Percentiles rank a stretch among this genome's conserved stretches.
phyloP scores from a whole-genome alignment of 805 yeast species.

The Candida suzukii region DNA sequence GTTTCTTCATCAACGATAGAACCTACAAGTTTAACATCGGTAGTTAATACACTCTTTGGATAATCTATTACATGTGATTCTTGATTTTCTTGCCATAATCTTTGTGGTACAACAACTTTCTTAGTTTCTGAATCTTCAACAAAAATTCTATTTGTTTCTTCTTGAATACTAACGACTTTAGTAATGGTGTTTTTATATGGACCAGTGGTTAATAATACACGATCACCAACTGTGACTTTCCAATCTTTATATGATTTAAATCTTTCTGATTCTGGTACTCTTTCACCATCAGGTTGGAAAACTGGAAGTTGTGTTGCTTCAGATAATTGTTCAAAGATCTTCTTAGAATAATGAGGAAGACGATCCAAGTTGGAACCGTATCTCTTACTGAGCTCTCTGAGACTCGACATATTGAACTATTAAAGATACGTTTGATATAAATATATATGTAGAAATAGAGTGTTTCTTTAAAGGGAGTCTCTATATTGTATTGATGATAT shows the following conservation, averaged over 20 bases:
- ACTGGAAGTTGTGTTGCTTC: slow-evolving; percentile 25
- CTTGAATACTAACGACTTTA: slow-evolving; percentile 51
- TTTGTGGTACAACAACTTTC: slow-evolving; percentile 61
- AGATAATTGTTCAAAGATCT: slow-evolving; percentile 22
- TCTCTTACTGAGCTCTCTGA: slow-evolving; percentile 20
- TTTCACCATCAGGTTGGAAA: slow-evolving; percentile 16
- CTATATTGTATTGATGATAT: too few relatives aligned
- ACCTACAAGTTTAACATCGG: slow-evolving; percentile 69
- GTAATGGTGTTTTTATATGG: slow-evolving; percentile 69
- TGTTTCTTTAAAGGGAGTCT: too few relatives aligned
- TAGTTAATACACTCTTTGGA: slow-evolving; percentile 56
- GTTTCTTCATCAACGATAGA: slow-evolving; percentile 57
- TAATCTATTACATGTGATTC: slow-evolving; percentile 61
- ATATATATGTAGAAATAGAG: too few relatives aligned
- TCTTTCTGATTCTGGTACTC: slow-evolving; percentile 25
- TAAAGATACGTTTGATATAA: too few relatives aligned
- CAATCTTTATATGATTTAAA: slow-evolving; percentile 43
- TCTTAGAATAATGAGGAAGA: slow-evolving; percentile 20
- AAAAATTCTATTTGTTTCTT: slow-evolving; percentile 54
- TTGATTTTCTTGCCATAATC: slow-evolving; percentile 67
- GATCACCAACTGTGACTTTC: slow-evolving; percentile 67
- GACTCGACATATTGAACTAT: slow-evolving; percentile 9
- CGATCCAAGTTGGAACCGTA: slow-evolving; percentile 24
- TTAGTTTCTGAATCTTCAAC: slow-evolving; percentile 65
- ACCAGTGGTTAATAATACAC: slow-evolving; percentile 68